These are phyloP conservation scores for Scheffersomyces spartinae DNA, from an alignment of 805 yeast species.

Conservation along the genomic window DNA sequence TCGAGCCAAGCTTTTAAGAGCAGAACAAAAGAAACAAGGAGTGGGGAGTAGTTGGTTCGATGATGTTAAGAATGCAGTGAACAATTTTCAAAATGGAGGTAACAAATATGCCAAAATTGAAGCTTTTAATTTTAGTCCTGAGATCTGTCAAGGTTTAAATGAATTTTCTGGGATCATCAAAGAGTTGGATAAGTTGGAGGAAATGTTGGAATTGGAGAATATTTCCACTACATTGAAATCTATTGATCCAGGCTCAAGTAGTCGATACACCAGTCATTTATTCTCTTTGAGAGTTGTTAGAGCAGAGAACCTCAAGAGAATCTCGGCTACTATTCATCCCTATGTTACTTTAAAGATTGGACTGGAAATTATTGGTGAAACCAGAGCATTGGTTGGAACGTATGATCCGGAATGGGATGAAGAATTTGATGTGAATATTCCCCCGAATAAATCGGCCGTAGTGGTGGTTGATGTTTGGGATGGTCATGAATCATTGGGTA, in stretches of 20 bases:
- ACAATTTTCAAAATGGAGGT: slow-evolving; percentile 24
- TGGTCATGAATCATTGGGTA: slow-evolving; percentile 58
- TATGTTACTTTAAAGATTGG: slow-evolving; percentile 56
- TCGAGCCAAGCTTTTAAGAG: slow-evolving; percentile 3
- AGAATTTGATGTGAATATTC: slow-evolving; percentile 50
- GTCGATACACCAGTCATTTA: slow-evolving; percentile 34
- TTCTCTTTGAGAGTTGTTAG: slow-evolving; percentile 52
- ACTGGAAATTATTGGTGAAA: slow-evolving; percentile 62
- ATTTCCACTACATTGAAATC: slow-evolving; percentile 31
- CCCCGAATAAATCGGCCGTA: too few relatives aligned
- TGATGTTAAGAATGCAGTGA: slow-evolving; percentile 42
- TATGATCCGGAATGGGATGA: slow-evolving; percentile 81
- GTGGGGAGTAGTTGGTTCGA: slow-evolving; percentile 30
- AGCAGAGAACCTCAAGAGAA: slow-evolving; percentile 49
- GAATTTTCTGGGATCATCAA: slow-evolving; percentile 43
- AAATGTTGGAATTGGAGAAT: slow-evolving; percentile 44
- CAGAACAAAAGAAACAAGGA: slow-evolving; percentile 7
- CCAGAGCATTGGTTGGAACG: slow-evolving; percentile 50
- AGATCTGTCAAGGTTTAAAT: slow-evolving; percentile 69
- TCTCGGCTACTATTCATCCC: slow-evolving; percentile 40
- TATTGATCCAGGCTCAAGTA: slow-evolving; percentile 19
- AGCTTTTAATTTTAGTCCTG: slow-evolving; percentile 46
- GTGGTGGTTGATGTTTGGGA: slow-evolving; percentile 64
- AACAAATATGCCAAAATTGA: slow-evolving; percentile 22
- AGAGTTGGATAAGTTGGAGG: slow-evolving; percentile 42